Evolutionary conservation across 768 basidiomycete species (phyloP).

Genomic region (Cubamyces sp.): DNA sequence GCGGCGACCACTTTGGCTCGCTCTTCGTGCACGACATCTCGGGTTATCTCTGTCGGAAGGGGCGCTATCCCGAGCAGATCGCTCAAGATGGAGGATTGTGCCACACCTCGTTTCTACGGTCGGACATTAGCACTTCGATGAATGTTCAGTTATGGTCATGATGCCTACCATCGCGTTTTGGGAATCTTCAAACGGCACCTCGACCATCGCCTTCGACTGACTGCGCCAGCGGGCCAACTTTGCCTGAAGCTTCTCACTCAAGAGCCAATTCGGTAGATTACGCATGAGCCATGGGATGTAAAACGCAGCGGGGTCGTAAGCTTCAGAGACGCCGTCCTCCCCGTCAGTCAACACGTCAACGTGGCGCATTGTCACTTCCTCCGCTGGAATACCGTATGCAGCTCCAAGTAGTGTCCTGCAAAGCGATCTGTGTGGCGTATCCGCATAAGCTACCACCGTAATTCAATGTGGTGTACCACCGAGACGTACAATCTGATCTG

Average conservation of each 20-base stretch:
- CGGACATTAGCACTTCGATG: slow-evolving; percentile 34
- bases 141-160: no score
- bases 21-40: background rate
- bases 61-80: background rate
- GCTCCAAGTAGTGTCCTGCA: slow-evolving; percentile 30
- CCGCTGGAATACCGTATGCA: background rate
- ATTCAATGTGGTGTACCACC: background rate
- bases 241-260: slow-evolving; percentile 62
- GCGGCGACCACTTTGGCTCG: slow-evolving; percentile 6
- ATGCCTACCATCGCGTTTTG: slow-evolving; percentile 52
- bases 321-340: background rate
- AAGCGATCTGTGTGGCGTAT: no score
- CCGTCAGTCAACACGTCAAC: background rate
- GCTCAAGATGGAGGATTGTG: background rate
- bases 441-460: no score
- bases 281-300: slow-evolving; percentile 17
- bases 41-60: background rate
- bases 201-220: slow-evolving; percentile 61
- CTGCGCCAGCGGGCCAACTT: slow-evolving; percentile 62
- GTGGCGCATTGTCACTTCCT: background rate
- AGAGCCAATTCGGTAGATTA: slow-evolving; percentile 63
- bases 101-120: slow-evolving; percentile 38
- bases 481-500: background rate
- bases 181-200: slow-evolving; percentile 59
- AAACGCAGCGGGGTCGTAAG: background rate